Conservation (phyloP, 371 early-diverging fungal species). For the Zopfochytrium polystomum region DNA sequence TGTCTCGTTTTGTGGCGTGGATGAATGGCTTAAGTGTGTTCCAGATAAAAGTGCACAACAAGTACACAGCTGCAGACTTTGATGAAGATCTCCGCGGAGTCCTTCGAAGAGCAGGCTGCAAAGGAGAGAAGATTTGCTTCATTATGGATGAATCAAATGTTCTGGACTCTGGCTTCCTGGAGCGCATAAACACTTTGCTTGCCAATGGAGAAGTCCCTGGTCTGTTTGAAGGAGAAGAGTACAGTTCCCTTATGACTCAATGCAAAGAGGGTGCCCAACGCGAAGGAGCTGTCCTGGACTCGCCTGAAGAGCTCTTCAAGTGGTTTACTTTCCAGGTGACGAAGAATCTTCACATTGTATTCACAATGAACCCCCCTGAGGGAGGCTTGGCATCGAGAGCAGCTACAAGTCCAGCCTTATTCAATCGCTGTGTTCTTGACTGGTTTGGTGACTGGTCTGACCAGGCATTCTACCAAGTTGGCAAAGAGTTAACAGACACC, state of each 20-base stretch:
- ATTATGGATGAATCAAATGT: slow-evolving; percentile 98
- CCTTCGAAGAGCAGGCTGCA: slow-evolving; percentile 89
- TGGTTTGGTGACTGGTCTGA: slow-evolving; percentile 99
- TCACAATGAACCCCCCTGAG: slow-evolving; percentile 98
- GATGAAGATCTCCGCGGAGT: slow-evolving; percentile 94
- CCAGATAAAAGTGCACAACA: slow-evolving; percentile 95
- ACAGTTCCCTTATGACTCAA: slow-evolving; percentile 86
- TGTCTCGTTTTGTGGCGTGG: slow-evolving; percentile 98
- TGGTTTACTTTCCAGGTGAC: slow-evolving; percentile 97
- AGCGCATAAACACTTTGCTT: slow-evolving; percentile 97
- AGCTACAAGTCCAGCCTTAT: slow-evolving; percentile 97
- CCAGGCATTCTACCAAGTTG: slow-evolving; percentile 97
- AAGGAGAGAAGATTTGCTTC: slow-evolving; percentile 97
- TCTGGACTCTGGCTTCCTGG: slow-evolving; percentile 92
- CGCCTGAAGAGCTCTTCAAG: slow-evolving; percentile 91
- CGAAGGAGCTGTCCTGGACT: slow-evolving; percentile 92
- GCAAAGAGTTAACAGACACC: slow-evolving; percentile 86
- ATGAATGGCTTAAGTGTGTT: slow-evolving; percentile 96
- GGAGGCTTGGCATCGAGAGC: slow-evolving; percentile 90
- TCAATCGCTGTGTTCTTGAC: slow-evolving; percentile 98
- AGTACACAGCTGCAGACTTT: slow-evolving; percentile 94
- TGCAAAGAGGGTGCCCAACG: slow-evolving; percentile 93
- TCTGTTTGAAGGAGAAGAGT: slow-evolving; percentile 97
- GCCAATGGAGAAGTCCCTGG: slow-evolving; percentile 99
- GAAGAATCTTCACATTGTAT: slow-evolving; percentile 96